These are phyloP conservation scores for Pterocarpus santalinus DNA, from an alignment of 306 rosid genomes.

Conservation along the genomic window DNA sequence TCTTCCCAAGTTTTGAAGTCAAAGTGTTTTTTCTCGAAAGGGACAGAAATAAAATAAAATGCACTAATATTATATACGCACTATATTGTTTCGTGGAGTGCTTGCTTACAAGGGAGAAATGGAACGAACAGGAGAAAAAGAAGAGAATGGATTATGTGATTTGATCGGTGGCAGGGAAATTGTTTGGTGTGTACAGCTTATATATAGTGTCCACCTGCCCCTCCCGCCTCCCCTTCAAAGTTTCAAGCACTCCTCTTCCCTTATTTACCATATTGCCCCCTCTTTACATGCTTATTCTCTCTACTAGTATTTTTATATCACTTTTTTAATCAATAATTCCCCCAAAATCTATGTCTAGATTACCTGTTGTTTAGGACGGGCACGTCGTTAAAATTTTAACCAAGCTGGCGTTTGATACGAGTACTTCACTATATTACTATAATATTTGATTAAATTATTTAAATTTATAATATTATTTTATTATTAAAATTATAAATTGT, in stretches of 20 bases:
- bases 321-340: not conserved
- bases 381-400: not conserved
- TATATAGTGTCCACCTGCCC: constrained; percentile 58
- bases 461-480: too few species aligned
- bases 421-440: too few species aligned
- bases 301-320: not conserved
- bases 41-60: not conserved
- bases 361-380: not conserved
- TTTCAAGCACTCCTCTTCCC: not conserved
- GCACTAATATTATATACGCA: too few species aligned
- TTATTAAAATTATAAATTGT: too few species aligned
- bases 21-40: not conserved
- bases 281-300: too few species aligned
- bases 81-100: not conserved
- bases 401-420: too few species aligned
- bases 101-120: not conserved
- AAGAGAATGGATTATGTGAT: not conserved
- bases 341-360: not conserved
- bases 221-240: constrained; percentile 59
- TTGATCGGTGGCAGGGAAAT: constrained; percentile 47
- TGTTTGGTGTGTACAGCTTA: constrained; percentile 28
- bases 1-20: not conserved
- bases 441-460: too few species aligned
- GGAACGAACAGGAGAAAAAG: not conserved
- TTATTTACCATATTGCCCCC: constrained; percentile 50